Evolutionary conservation across 129 eudicot genomes (phyloP).

Genomic region (Silybum marianum): DNA sequence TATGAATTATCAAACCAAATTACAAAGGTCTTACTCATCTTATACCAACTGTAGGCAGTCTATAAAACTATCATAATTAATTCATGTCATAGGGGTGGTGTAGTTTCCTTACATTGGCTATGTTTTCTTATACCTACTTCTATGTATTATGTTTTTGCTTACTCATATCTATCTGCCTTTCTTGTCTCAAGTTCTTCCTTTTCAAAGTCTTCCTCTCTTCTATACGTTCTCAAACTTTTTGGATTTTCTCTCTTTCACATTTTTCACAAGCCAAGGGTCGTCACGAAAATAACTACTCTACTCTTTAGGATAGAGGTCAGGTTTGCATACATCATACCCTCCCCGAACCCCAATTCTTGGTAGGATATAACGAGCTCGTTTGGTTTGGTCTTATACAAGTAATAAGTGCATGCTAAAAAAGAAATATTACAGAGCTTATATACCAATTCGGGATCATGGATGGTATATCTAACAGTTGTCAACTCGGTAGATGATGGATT

Average conservation of each 20-base stretch:
- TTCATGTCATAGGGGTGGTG: background rate
- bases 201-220: background rate
- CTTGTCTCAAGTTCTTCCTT: background rate
- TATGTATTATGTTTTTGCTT: background rate
- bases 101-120: background rate
- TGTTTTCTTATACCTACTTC: background rate
- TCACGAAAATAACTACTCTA: no score
- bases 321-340: background rate
- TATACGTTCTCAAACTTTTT: no score
- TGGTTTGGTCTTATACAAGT: background rate
- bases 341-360: no score
- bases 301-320: no score
- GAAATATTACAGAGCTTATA: background rate
- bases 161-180: background rate
- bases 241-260: background rate
- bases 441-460: constrained; percentile 10
- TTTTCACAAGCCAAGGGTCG: no score
- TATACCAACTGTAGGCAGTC: no score
- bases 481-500: constrained; percentile 9
- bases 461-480: constrained; percentile 8
- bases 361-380: background rate
- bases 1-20: no score
- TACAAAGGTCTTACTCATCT: no score
- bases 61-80: no score
- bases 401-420: background rate